Conservation (phyloP, 805 yeast genomes). For the Kodamaea hsintzibuensis region DNA sequence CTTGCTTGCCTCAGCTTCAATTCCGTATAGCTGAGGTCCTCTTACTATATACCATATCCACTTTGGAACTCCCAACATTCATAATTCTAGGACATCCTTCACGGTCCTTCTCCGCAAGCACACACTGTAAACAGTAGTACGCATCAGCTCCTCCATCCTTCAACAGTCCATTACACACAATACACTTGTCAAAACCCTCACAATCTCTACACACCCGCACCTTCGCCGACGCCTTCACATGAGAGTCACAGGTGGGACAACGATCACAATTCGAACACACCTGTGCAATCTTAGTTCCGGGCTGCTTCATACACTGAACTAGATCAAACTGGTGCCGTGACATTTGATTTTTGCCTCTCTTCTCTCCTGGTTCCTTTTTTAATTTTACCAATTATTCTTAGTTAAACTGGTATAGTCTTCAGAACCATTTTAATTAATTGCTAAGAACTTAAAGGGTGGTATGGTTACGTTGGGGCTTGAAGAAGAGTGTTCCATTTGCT, state of each 20-base stretch:
- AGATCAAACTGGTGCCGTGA: conserved; percentile 88
- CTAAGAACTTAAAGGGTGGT: neutral
- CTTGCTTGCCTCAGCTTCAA: neutral
- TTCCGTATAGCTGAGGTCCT: neutral
- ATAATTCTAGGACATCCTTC: conserved; percentile 91
- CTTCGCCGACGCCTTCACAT: conserved; percentile 64
- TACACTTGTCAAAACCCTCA: conserved; percentile 63
- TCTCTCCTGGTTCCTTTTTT: conserved; percentile 2
- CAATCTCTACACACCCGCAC: conserved; percentile 86
- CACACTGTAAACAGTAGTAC: conserved; percentile 84
- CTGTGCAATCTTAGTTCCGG: conserved; percentile 71
- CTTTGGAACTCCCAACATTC: conserved; percentile 74
- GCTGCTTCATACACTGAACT: conserved; percentile 79
- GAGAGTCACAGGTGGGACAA: conserved; percentile 89
- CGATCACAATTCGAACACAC: conserved; percentile 84
- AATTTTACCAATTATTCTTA: neutral
- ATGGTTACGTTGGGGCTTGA: neutral
- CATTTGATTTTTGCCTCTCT: conserved; percentile 35
- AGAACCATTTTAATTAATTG: neutral
- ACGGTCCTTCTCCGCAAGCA: conserved; percentile 70
- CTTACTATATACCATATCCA: conserved; percentile 4
- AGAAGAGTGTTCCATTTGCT: conserved; percentile 61
- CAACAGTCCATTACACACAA: conserved; percentile 73
- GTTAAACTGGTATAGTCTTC: neutral
- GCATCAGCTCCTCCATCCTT: conserved; percentile 50